Conservation (phyloP, 805 yeast genomes). For the Saccharomyces mikatae region DNA sequence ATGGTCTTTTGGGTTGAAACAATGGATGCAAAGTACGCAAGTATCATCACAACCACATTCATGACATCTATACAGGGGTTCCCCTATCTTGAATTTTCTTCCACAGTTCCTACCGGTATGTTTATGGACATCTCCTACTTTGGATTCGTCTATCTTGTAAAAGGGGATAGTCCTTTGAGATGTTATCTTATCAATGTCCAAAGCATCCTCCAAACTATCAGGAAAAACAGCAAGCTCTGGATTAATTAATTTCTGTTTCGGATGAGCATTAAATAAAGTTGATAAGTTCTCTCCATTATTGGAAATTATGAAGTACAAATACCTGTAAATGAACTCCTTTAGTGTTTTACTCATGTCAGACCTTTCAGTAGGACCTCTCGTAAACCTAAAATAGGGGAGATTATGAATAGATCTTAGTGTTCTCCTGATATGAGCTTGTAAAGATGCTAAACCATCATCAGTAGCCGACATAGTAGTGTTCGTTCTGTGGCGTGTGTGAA, state of each 20-base stretch:
- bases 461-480: not conserved
- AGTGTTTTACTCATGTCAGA: constrained; percentile 22
- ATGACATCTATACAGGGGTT: constrained; percentile 61
- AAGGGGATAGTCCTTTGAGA: constrained; percentile 9
- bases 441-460: not conserved
- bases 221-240: constrained; percentile 14
- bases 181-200: constrained; percentile 10
- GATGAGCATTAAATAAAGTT: constrained; percentile 24
- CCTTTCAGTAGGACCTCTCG: constrained; percentile 25
- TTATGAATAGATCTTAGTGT: constrained; percentile 18
- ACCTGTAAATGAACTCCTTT: constrained; percentile 19
- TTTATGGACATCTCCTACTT: constrained; percentile 17
- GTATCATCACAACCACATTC: constrained; percentile 75
- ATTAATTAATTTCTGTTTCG: constrained; percentile 3
- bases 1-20: constrained; percentile 67
- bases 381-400: constrained; percentile 11
- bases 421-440: constrained; percentile 9
- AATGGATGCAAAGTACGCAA: constrained; percentile 66
- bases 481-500: constrained; percentile 1
- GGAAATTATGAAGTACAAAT: constrained; percentile 30
- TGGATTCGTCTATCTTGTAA: constrained; percentile 11
- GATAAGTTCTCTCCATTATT: constrained; percentile 34
- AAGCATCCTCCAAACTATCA: constrained; percentile 11
- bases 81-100: constrained; percentile 49
- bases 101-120: constrained; percentile 67